phyloP scores from a whole-genome alignment of 2,329 filamentous ascomycete species.

The Pseudofabraea citricarpa region DNA sequence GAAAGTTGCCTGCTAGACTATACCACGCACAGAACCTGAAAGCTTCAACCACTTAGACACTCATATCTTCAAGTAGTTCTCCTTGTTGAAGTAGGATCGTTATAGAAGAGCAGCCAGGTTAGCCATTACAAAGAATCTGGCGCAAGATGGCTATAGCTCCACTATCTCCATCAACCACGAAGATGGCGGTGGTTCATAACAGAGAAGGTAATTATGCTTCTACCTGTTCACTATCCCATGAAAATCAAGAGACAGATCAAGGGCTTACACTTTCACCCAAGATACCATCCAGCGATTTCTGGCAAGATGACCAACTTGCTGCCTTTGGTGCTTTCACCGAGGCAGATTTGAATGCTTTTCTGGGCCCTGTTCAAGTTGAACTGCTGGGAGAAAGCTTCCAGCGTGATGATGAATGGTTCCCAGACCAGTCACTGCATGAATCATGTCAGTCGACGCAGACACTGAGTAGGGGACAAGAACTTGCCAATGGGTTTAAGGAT shows the following conservation, averaged over 20 bases:
- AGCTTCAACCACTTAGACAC: too few species aligned
- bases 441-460: neutral
- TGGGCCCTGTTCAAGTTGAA: constrained; percentile 3
- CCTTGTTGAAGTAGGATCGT: too few species aligned
- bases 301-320: constrained; percentile 3
- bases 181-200: constrained; percentile 4
- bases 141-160: neutral
- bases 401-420: neutral
- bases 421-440: neutral
- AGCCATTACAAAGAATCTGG: too few species aligned
- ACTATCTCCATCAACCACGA: neutral
- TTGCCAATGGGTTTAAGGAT: neutral
- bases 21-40: too few species aligned
- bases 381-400: neutral
- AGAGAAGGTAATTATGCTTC: constrained; percentile 24
- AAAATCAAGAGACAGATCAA: constrained; percentile 14
- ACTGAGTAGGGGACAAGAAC: neutral
- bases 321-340: neutral
- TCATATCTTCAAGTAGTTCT: too few species aligned
- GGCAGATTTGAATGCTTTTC: constrained; percentile 7
- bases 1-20: too few species aligned
- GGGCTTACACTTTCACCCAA: constrained; percentile 22
- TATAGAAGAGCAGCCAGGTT: too few species aligned
- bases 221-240: constrained; percentile 6
- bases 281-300: constrained; percentile 13